Evolutionary conservation across 345 rosid species (phyloP), one percentile per base, ranked within the genome.

Genomic region (Rhodamnia argentea): DNA sequence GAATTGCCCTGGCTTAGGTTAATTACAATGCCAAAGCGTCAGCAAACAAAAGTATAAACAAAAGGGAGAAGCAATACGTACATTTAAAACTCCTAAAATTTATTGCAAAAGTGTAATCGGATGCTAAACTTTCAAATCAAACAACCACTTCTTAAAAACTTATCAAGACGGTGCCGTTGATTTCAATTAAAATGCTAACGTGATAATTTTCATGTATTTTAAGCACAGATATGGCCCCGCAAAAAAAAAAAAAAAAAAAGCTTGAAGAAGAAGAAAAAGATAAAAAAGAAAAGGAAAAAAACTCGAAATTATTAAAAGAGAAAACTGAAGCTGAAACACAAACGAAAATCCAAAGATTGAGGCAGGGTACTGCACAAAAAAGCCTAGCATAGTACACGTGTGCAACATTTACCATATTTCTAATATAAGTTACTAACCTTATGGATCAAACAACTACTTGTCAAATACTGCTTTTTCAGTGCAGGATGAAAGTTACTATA

Each of bases 51-150:
- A 13, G 74, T 27, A 60, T 13, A 27, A 60, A 60, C 6, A 53
- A 27, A 60, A 27, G 3, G 20, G 32, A 27, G 10, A 60, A 27
- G 40, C 32, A 13, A 60, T 27, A 60, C 6, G 27, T 59, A 13
- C 0, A 26, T 14, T 1, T 13, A 3, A 3, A 26, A 26, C 64
- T 59, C 4, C 13, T n/a, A n/a, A 26, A 59, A 13, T 1, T 59
- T 59, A 59, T 26, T 59, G 13, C 3, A 13, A 59, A 59, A 59
- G 27, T 26, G 0, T 10, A n/a, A 59, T 59, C 27, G 51, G 51
- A 2, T 47, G 51, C 51, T 10, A 47, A 47, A 47, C 11, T 47
- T 47, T 9, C 51, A 47, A 10, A 47, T 47, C 11, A 10, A 47
- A 47, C 11, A 2, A 47, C 10, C 2, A 10, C 10, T 47, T 47